Base-by-base conservation (phyloP, 495 filamentous ascomycete genomes). In the Parathielavia appendiculata region DNA sequence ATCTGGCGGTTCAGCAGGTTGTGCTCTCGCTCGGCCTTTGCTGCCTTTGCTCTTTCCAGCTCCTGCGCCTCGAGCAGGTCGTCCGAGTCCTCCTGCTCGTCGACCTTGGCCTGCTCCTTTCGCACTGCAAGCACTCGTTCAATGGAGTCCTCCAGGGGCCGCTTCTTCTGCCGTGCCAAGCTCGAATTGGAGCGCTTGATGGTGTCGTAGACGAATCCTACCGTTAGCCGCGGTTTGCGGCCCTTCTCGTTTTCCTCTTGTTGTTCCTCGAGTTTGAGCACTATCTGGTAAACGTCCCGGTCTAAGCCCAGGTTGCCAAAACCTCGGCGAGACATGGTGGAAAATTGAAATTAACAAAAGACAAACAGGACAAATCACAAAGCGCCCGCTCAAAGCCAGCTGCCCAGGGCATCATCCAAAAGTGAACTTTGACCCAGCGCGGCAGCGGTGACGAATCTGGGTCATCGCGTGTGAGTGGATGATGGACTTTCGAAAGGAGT, bases 121-220 rank as follows among this genome's bases (percentile, higher is more conserved):
- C 95, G 67, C 14, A 92, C 83, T 22, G 83, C 83, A 32, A 98
- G 76, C 2, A 95, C 89, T 20, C 90, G 78, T 66, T 96, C 91
- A 61, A 97, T 88, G 47, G 89, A 88, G 63, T 91, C 86, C 68
- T 96, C 88, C 14, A 98, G 73, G 14, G 86, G 75, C 54, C 81
- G 83, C 72, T 93, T 95, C 8, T 87, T 89, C 62, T 86, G 86
- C 14, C 91, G 77, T 46, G 88, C 89, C 39, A 96, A 69, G 59
- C 85, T 88, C 1, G 91, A 95, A 66, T 96, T 96, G 5, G 90
- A 95, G 60, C 76, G 76, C 64, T 89, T 88, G 62, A 96, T 88
- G 51, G 76, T 75, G 14, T 90, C 87, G 67, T 91, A 93, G 11
- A 95, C 82, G 1, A 71, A 70, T 1, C 81, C 68, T 1, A 86